Percentiles rank a stretch among this genome's conserved stretches.
Evolutionary conservation across 306 rosid genomes (phyloP).

Genomic region (Coriaria nepalensis): DNA sequence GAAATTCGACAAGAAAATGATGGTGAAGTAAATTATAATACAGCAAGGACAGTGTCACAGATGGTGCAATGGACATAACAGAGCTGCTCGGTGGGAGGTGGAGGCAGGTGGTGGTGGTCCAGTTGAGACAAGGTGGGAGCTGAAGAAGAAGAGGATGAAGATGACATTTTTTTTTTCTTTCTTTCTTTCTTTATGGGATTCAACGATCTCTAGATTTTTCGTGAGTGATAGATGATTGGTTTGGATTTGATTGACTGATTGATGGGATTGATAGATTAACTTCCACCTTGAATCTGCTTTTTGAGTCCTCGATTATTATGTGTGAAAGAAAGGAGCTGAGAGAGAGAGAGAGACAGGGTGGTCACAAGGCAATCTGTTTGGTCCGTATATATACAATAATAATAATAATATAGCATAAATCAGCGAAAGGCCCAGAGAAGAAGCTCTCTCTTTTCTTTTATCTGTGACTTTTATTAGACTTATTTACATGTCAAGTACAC

Average conservation of each 20-base stretch:
- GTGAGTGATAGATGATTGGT: slow-evolving; percentile 65
- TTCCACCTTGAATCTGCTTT: slow-evolving; percentile 93
- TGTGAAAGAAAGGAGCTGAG: slow-evolving; percentile 48
- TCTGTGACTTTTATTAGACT: no score
- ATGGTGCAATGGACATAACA: slow-evolving; percentile 94
- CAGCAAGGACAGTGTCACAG: slow-evolving; percentile 96
- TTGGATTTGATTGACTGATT: slow-evolving; percentile 37
- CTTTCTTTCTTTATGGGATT: slow-evolving; percentile 20
- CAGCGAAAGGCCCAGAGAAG: no score
- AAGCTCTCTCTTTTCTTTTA: no score
- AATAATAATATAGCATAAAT: background rate
- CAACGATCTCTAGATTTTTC: background rate
- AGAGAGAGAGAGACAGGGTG: slow-evolving; percentile 13
- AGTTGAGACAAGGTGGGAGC: slow-evolving; percentile 16
- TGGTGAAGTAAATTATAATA: slow-evolving; percentile 14
- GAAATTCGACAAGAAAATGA: background rate
- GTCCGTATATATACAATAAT: slow-evolving; percentile 19
- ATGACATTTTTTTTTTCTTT: slow-evolving; percentile 50
- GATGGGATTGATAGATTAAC: slow-evolving; percentile 95
- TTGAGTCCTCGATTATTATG: slow-evolving; percentile 36
- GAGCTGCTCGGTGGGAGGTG: slow-evolving; percentile 87
- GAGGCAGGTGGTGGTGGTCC: slow-evolving; percentile 79
- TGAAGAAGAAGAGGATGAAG: slow-evolving; percentile 42
- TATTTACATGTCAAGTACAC: no score
- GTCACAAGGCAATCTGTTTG: slow-evolving; percentile 18